Conservation (phyloP, 805 yeast species). For the Cyberlindnera galapagoensis region DNA sequence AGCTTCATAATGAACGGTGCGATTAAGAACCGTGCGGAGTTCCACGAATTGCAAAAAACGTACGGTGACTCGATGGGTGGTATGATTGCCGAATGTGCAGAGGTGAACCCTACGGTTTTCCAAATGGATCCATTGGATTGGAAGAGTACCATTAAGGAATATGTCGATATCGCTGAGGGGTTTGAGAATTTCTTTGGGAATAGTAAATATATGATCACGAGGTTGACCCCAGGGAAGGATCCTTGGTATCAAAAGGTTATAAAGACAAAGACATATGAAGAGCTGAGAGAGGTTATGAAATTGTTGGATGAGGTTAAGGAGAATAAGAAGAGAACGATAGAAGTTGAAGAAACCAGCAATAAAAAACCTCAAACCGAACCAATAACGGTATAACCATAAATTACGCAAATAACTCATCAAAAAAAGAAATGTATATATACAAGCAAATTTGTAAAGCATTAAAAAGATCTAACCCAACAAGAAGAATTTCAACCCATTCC, state of each 20-base stretch:
- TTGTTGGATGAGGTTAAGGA: conserved; percentile 16
- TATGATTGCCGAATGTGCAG: conserved; percentile 93
- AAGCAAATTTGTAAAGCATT: neutral
- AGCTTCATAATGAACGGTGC: conserved; percentile 82
- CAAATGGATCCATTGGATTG: conserved; percentile 38
- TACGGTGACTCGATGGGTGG: conserved; percentile 68
- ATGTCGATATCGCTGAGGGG: conserved; percentile 42
- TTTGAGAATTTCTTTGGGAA: conserved; percentile 63
- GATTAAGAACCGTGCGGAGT: conserved; percentile 49
- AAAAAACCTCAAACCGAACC: conserved; percentile 17
- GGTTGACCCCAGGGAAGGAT: conserved; percentile 74
- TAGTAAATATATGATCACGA: conserved; percentile 73
- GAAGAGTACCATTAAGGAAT: conserved; percentile 50
- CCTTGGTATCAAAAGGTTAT: conserved; percentile 51
- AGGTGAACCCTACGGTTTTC: conserved; percentile 78
- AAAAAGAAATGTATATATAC: conserved; percentile 1
- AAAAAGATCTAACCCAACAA: conserved; percentile 11
- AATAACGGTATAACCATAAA: conserved; percentile 3
- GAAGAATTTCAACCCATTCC: conserved; percentile 74
- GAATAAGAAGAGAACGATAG: conserved; percentile 1
- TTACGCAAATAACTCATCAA: neutral
- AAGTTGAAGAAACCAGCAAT: neutral
- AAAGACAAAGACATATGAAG: conserved; percentile 48
- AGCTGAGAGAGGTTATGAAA: conserved; percentile 29
- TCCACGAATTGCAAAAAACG: conserved; percentile 39